A percentile compares a stretch with the other conserved stretches of the same genome.
phyloP scores from a whole-genome alignment of 1,284 basidiomycete genomes.

The Ceraceosorus guamensis region DNA sequence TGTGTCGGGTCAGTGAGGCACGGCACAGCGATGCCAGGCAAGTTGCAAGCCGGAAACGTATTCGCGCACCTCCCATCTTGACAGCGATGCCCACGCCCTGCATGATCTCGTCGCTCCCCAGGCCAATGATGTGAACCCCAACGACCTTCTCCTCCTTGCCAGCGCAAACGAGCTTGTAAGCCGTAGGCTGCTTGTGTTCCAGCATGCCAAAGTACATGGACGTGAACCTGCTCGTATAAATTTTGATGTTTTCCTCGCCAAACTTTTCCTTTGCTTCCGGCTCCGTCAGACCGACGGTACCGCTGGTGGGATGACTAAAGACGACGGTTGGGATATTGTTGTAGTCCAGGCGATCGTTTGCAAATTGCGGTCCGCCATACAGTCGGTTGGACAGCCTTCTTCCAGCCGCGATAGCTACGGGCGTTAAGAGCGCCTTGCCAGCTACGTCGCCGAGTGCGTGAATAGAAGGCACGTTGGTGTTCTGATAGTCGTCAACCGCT shows the following conservation, averaged over 20 bases:
- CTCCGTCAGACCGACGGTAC: conserved; percentile 58
- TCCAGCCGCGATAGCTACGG: conserved; percentile 97
- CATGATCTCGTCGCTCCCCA: conserved; percentile 74
- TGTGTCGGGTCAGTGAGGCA: background rate
- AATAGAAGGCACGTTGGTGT: conserved; percentile 62
- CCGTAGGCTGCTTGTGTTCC: conserved; percentile 58
- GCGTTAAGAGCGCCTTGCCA: conserved; percentile 85
- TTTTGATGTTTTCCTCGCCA: conserved; percentile 75
- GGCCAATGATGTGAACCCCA: conserved; percentile 84
- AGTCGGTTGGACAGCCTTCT: conserved; percentile 79
- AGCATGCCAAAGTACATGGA: conserved; percentile 48
- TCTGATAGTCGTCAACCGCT: conserved; percentile 81
- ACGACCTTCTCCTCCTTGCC: conserved; percentile 89
- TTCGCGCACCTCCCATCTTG: conserved; percentile 85
- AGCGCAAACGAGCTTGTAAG: conserved; percentile 81
- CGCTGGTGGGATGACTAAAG: conserved; percentile 34
- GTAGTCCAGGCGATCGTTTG: conserved; percentile 72
- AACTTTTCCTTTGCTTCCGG: conserved; percentile 78
- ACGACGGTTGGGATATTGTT: conserved; percentile 70
- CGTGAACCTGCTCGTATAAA: conserved; percentile 62
- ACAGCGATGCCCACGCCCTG: conserved; percentile 92
- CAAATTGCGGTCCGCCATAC: conserved; percentile 67
- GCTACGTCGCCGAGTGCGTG: conserved; percentile 84
- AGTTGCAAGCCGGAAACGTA: conserved; percentile 9
- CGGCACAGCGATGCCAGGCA: background rate